phyloP scores from a whole-genome alignment of 441 rosid species.

The Populus hybrid region DNA sequence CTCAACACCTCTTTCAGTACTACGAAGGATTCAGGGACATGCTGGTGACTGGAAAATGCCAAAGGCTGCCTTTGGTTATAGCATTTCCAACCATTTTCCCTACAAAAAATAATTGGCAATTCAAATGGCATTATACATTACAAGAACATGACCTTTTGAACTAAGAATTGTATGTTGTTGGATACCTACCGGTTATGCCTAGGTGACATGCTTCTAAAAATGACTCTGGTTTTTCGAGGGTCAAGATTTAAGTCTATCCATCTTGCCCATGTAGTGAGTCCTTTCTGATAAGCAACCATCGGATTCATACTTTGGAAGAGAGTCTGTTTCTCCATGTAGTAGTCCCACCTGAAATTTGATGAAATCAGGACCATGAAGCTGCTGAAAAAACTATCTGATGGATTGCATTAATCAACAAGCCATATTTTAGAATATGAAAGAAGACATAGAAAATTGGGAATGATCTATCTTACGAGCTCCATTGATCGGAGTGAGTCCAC shows the following conservation, averaged over 20 bases:
- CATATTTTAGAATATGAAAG: background rate
- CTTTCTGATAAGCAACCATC: slow-evolving; percentile 81
- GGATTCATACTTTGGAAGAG: slow-evolving; percentile 59
- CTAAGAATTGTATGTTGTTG: background rate
- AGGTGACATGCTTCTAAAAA: slow-evolving; percentile 86
- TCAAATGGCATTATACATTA: background rate
- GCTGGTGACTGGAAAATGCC: slow-evolving; percentile 49
- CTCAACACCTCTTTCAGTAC: slow-evolving; percentile 66
- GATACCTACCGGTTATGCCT: slow-evolving; percentile 66
- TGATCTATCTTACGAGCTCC: slow-evolving; percentile 59
- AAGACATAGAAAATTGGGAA: background rate
- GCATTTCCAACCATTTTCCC: slow-evolving; percentile 86
- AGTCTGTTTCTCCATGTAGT: slow-evolving; percentile 67
- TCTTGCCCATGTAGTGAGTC: slow-evolving; percentile 89
- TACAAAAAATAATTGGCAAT: slow-evolving; percentile 18
- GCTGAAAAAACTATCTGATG: background rate
- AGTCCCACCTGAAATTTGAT: slow-evolving; percentile 74
- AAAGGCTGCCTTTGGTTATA: slow-evolving; percentile 73
- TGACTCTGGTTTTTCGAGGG: slow-evolving; percentile 67
- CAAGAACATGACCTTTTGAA: background rate
- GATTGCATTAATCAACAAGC: background rate
- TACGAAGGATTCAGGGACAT: slow-evolving; percentile 54
- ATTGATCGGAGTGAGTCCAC: slow-evolving; percentile 90
- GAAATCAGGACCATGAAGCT: background rate
- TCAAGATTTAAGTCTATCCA: slow-evolving; percentile 85